Conservation (phyloP, 2,329 filamentous ascomycete species). For the Coniochaeta prunicola region DNA sequence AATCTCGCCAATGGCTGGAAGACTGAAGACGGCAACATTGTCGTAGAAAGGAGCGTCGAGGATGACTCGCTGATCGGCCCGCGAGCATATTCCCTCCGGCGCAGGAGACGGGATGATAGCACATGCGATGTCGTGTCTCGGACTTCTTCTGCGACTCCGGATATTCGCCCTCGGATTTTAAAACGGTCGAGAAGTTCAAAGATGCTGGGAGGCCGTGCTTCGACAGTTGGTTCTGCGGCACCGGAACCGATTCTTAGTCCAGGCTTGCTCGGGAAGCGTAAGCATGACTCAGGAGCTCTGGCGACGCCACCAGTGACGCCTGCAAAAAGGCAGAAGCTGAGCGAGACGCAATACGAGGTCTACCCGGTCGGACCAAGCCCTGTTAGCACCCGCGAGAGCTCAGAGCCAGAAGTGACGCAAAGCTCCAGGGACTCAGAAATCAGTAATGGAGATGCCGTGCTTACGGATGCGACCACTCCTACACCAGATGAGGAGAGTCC, state of each 20-base stretch:
- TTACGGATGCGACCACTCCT: slow-evolving; percentile 38
- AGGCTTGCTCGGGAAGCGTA: slow-evolving; percentile 27
- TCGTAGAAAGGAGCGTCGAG: slow-evolving; percentile 46
- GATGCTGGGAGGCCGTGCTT: slow-evolving; percentile 24
- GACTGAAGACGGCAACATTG: slow-evolving; percentile 34
- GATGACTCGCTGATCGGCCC: slow-evolving; percentile 27
- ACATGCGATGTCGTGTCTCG: slow-evolving; percentile 36
- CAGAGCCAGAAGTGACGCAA: slow-evolving; percentile 21
- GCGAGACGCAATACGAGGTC: slow-evolving; percentile 17
- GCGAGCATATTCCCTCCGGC: slow-evolving; percentile 50
- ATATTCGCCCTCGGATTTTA: slow-evolving; percentile 43
- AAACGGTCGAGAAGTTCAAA: slow-evolving; percentile 27
- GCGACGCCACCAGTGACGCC: slow-evolving; percentile 50
- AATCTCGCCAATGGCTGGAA: slow-evolving; percentile 76
- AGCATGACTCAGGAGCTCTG: slow-evolving; percentile 34
- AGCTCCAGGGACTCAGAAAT: slow-evolving; percentile 23
- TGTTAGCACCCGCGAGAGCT: slow-evolving; percentile 30
- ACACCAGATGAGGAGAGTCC: slow-evolving; percentile 40
- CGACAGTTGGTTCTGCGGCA: slow-evolving; percentile 24
- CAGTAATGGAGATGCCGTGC: slow-evolving; percentile 19
- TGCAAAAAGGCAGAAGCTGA: slow-evolving; percentile 39
- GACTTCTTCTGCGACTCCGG: slow-evolving; percentile 49
- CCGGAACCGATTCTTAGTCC: slow-evolving; percentile 10
- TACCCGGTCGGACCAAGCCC: slow-evolving; percentile 18
- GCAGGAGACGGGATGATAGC: slow-evolving; percentile 43